phyloP scores from a whole-genome alignment of 2,329 filamentous ascomycete genomes.

The Achaetomium macrosporum region DNA sequence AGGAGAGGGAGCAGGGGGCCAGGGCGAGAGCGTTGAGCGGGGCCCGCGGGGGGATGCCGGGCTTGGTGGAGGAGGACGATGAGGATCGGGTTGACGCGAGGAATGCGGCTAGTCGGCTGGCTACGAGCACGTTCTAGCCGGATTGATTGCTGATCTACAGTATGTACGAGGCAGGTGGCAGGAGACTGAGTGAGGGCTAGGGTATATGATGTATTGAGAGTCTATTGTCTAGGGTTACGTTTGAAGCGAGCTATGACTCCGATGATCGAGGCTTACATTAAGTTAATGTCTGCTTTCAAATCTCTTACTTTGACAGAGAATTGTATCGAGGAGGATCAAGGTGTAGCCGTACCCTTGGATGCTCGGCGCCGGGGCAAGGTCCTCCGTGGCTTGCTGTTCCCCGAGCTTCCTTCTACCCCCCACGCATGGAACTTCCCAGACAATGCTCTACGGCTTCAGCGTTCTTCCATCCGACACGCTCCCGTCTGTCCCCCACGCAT shows the following conservation, averaged over 20 bases:
- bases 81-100: slow-evolving; percentile 91
- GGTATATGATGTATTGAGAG: no score
- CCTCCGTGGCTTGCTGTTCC: not conserved
- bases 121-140: slow-evolving; percentile 79
- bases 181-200: no score
- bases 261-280: no score
- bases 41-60: slow-evolving; percentile 40
- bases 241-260: no score
- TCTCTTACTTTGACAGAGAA: no score
- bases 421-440: not conserved
- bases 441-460: not conserved
- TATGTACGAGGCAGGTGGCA: no score
- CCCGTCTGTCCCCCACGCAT: slow-evolving; percentile 9
- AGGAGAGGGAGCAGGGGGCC: slow-evolving; percentile 32
- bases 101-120: slow-evolving; percentile 90
- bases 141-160: not conserved
- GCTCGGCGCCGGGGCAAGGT: no score
- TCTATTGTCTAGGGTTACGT: no score
- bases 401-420: no score
- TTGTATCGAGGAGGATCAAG: no score
- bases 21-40: slow-evolving; percentile 37
- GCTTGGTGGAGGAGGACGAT: slow-evolving; percentile 72
- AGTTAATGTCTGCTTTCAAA: no score
- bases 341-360: no score
- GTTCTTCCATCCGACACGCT: not conserved